Conservation (phyloP, 2,329 filamentous ascomycete genomes). For the Taxawa tesnikishii region DNA sequence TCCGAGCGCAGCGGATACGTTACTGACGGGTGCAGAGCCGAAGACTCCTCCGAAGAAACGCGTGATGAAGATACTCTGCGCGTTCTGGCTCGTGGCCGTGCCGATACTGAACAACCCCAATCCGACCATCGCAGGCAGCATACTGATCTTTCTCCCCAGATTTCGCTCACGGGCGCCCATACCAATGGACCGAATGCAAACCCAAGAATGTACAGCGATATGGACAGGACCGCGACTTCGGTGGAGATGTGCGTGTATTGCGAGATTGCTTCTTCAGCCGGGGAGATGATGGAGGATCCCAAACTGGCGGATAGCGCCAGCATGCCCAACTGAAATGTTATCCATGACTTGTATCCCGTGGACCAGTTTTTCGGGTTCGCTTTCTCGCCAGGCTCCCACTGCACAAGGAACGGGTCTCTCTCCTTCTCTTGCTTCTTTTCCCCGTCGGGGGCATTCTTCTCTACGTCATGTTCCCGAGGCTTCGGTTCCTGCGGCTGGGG, state of each 20-base stretch:
- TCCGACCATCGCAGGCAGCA: conserved; percentile 30
- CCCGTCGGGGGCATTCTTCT: no score
- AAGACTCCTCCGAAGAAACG: conserved; percentile 35
- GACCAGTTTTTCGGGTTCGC: conserved; percentile 38
- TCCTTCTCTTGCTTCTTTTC: conserved; percentile 1
- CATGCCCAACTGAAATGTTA: conserved; percentile 38
- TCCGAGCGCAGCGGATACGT: conserved; percentile 30
- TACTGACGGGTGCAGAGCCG: conserved; percentile 29
- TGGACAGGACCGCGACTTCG: conserved; percentile 32
- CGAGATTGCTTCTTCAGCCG: conserved; percentile 31
- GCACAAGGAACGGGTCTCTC: conserved; percentile 14
- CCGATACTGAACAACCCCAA: conserved; percentile 35
- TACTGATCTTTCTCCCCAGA: conserved; percentile 33
- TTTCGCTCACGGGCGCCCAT: conserved; percentile 32
- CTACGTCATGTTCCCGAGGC: no score
- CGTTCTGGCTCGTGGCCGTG: conserved; percentile 26
- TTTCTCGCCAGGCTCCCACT: conserved; percentile 65
- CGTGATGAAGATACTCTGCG: conserved; percentile 25
- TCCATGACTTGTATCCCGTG: conserved; percentile 29
- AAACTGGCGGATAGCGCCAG: conserved; percentile 37
- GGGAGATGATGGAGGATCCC: conserved; percentile 39
- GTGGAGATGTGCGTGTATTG: conserved; percentile 28
- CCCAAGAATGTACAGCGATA: conserved; percentile 33
- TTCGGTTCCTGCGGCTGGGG: no score
- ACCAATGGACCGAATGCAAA: conserved; percentile 8